Evolutionary conservation across 2,329 filamentous ascomycete genomes (phyloP).

Genomic region (Escovopsis weberi): DNA sequence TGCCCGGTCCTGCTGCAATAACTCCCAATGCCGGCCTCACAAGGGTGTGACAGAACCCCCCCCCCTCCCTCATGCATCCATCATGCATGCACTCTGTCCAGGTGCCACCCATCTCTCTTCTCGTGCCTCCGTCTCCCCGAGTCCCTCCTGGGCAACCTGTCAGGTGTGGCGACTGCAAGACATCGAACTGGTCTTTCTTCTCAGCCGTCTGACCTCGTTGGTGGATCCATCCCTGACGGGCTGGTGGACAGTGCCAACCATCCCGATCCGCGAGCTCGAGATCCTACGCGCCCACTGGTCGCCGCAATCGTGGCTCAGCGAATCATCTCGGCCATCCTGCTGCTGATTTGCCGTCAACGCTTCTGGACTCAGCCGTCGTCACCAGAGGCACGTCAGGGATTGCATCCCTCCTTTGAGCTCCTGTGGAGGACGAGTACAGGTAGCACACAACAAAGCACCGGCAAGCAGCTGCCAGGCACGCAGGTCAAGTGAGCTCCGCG

Average conservation of each 20-base stretch:
- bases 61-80: too few relatives aligned
- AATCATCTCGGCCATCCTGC: conserved; percentile 13
- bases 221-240: conserved; percentile 17
- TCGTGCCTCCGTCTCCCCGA: too few relatives aligned
- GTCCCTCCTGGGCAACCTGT: neutral
- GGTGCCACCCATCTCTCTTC: too few relatives aligned
- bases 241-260: conserved; percentile 23
- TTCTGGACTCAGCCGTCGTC: conserved; percentile 7
- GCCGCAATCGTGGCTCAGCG: conserved; percentile 14
- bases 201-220: conserved; percentile 22
- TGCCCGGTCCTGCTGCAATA: too few relatives aligned
- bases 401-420: neutral
- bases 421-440: neutral
- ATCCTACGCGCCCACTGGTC: conserved; percentile 23
- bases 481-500: neutral
- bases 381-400: conserved; percentile 5
- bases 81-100: too few relatives aligned
- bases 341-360: conserved; percentile 11
- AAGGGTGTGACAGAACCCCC: too few relatives aligned
- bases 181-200: conserved; percentile 28
- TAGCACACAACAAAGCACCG: too few relatives aligned
- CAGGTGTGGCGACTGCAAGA: conserved; percentile 16
- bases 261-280: conserved; percentile 13
- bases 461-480: too few relatives aligned
- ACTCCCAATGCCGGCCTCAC: too few relatives aligned